phyloP scores from a whole-genome alignment of 768 basidiomycete species.

The Pluteus cervinus region DNA sequence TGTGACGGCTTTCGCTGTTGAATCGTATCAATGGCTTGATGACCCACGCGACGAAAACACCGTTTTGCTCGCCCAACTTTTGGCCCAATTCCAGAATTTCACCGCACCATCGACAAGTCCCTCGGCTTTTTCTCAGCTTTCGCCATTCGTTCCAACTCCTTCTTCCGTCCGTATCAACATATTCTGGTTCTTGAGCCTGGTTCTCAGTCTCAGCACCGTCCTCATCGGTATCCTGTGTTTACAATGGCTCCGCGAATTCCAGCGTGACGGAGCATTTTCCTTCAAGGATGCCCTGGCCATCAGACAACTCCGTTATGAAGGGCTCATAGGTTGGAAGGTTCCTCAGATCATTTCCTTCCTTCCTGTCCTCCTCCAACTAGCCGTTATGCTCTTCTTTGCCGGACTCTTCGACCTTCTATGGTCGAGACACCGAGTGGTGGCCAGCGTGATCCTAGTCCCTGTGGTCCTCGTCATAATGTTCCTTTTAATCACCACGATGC shows the following conservation, averaged over 20 bases:
- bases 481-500: conserved; percentile 1
- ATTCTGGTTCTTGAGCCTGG: conserved; percentile 6
- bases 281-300: conserved; percentile 4
- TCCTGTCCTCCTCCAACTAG: conserved; percentile 8
- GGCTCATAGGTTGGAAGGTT: conserved; percentile 5
- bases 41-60: no score
- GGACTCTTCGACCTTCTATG: conserved; percentile 9
- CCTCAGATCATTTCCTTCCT: conserved; percentile 6
- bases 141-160: neutral
- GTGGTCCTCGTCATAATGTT: neutral
- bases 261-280: conserved; percentile 4
- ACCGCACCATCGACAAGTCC: no score
- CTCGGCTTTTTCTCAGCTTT: no score
- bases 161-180: conserved; percentile 5
- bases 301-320: conserved; percentile 8
- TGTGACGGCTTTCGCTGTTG: conserved; percentile 19
- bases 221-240: conserved; percentile 7
- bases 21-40: conserved; percentile 17
- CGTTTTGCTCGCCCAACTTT: no score
- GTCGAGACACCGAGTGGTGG: neutral
- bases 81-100: no score
- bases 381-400: conserved; percentile 8
- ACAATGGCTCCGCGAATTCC: conserved; percentile 10
- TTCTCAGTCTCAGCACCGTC: conserved; percentile 4
- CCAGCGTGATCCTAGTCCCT: neutral